Percentiles rank a stretch among this genome's conserved stretches.
These are phyloP conservation scores for Diaporthe batatas DNA, from an alignment of 2,329 filamentous ascomycete genomes.

Conservation along the genomic window DNA sequence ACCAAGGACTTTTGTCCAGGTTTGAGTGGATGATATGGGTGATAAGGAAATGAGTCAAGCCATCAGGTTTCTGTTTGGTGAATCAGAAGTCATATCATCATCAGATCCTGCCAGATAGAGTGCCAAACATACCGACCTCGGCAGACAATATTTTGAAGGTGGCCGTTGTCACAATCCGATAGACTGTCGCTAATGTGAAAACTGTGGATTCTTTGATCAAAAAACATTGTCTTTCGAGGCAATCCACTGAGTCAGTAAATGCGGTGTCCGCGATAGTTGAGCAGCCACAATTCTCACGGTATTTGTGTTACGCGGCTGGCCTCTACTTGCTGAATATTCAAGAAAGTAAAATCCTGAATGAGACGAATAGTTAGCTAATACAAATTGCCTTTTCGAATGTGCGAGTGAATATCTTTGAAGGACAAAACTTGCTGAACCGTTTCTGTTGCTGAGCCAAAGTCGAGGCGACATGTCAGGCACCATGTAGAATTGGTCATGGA, in stretches of 20 bases:
- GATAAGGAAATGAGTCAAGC: slow-evolving; percentile 3
- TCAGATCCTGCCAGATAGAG: not conserved
- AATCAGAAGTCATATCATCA: not conserved
- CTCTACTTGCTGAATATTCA: not conserved
- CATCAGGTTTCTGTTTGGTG: not conserved
- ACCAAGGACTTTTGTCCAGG: not conserved
- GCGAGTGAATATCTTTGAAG: too few species aligned
- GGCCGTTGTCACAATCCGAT: not conserved
- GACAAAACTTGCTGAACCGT: too few species aligned
- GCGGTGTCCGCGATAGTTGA: not conserved
- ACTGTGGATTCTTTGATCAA: not conserved
- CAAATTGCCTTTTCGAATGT: too few species aligned
- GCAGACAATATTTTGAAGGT: not conserved
- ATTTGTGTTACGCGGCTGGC: too few species aligned
- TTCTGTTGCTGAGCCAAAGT: not conserved
- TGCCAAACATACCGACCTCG: slow-evolving; percentile 1
- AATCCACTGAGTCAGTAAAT: not conserved
- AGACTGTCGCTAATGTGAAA: not conserved
- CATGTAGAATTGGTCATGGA: slow-evolving; percentile 19
- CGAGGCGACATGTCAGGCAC: slow-evolving; percentile 11
- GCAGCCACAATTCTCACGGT: not conserved
- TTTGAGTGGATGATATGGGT: not conserved
- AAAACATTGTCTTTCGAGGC: not conserved
- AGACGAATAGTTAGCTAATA: too few species aligned
- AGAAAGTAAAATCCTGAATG: too few species aligned